A percentile compares a stretch with the other conserved stretches of the same genome.
Conservation (phyloP, 495 filamentous ascomycete species). For the Neurospora pannonica region DNA sequence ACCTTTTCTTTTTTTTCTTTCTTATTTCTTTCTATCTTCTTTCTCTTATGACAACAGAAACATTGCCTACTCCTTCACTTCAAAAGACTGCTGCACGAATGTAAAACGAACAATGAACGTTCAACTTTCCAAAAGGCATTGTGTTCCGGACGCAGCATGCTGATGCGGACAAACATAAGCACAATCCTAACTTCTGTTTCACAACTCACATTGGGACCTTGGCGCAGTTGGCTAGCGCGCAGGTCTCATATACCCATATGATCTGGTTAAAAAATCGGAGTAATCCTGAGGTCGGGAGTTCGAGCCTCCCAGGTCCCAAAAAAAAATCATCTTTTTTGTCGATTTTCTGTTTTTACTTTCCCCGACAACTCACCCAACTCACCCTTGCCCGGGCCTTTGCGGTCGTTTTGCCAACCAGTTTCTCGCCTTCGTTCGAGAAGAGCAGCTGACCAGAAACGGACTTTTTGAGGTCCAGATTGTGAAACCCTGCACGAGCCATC, state of each 20-base stretch:
- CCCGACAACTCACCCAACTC: not conserved
- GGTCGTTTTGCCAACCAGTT: not conserved
- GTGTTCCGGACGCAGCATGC: not conserved
- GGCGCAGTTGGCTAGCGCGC: slow-evolving; percentile 14
- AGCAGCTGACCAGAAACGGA: not conserved
- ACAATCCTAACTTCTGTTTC: not conserved
- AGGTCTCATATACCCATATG: slow-evolving; percentile 11
- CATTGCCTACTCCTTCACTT: not conserved
- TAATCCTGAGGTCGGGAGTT: slow-evolving; percentile 15
- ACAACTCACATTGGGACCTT: slow-evolving; percentile 2
- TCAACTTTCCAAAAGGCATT: not conserved
- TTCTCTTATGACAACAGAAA: not conserved
- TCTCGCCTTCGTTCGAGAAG: not conserved
- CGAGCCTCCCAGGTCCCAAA: slow-evolving; percentile 12
- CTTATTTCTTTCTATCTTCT: not conserved
- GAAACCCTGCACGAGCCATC: not conserved
- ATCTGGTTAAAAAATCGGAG: slow-evolving; percentile 11
- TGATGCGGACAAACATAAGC: not conserved
- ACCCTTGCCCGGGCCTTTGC: not conserved
- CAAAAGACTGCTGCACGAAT: not conserved
- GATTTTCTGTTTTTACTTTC: not conserved
- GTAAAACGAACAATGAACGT: not conserved
- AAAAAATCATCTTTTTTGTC: not conserved
- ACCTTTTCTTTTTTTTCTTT: not conserved
- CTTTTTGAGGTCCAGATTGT: not conserved